phyloP scores from a whole-genome alignment of 768 basidiomycete genomes.

The Termitomyces sp. region DNA sequence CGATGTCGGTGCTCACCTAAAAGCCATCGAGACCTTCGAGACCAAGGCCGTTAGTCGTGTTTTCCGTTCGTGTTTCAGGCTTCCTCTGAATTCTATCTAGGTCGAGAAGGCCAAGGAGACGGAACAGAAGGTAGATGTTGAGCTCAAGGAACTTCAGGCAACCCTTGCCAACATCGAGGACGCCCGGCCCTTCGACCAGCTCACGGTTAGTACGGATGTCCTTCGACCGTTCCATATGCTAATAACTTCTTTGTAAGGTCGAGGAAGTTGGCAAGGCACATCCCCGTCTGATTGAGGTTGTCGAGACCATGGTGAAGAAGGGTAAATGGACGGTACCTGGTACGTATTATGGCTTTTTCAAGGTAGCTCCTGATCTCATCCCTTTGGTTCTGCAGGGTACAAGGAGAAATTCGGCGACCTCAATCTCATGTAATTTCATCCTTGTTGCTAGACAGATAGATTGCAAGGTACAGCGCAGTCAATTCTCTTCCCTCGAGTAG shows the following conservation, averaged over 20 bases:
- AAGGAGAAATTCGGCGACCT: slow-evolving; percentile 97
- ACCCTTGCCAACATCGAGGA: slow-evolving; percentile 97
- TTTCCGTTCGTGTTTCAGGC: background rate
- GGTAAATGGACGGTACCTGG: slow-evolving; percentile 99
- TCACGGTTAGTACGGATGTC: slow-evolving; percentile 55
- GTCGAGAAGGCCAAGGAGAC: slow-evolving; percentile 88
- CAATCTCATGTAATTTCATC: slow-evolving; percentile 68
- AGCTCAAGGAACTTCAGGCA: slow-evolving; percentile 85
- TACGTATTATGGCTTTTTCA: slow-evolving; percentile 22
- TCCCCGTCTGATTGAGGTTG: slow-evolving; percentile 85
- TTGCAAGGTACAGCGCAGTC: background rate
- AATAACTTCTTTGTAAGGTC: slow-evolving; percentile 37
- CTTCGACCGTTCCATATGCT: background rate
- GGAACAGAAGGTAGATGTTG: slow-evolving; percentile 81
- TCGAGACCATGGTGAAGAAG: slow-evolving; percentile 94
- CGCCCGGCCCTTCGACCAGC: slow-evolving; percentile 94
- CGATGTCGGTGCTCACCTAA: slow-evolving; percentile 83
- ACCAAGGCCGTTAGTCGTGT: slow-evolving; percentile 70
- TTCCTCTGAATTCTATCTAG: slow-evolving; percentile 31
- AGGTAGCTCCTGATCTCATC: background rate
- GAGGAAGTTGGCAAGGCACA: slow-evolving; percentile 90
- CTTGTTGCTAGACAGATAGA: slow-evolving; percentile 8
- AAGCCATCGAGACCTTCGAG: slow-evolving; percentile 96
- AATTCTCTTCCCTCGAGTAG: background rate
- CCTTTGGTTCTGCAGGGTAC: slow-evolving; percentile 47